These are phyloP conservation scores for Hanseniaspora pseudoguilliermondii DNA, from an alignment of 805 yeast species.

Conservation along the genomic window DNA sequence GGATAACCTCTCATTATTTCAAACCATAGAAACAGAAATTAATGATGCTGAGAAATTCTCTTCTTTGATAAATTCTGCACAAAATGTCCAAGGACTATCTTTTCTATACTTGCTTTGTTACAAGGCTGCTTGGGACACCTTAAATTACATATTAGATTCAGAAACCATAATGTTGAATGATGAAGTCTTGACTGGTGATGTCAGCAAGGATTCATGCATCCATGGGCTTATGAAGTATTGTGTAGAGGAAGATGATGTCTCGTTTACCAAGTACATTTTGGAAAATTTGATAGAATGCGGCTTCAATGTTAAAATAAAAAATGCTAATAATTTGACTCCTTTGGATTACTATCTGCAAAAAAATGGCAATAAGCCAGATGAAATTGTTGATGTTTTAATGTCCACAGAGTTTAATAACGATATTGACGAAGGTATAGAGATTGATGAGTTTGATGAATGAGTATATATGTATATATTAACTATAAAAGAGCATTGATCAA, in stretches of 20 bases:
- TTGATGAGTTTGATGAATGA: slow-evolving; percentile 20
- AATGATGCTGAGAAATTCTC: slow-evolving; percentile 29
- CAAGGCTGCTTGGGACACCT: slow-evolving; percentile 73
- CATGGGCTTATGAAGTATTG: slow-evolving; percentile 75
- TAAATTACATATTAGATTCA: slow-evolving; percentile 69
- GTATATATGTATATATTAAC: background rate
- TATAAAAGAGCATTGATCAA: slow-evolving; percentile 1
- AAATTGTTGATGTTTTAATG: slow-evolving; percentile 44
- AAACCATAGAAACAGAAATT: slow-evolving; percentile 38
- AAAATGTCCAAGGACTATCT: slow-evolving; percentile 66
- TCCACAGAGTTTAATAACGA: slow-evolving; percentile 60
- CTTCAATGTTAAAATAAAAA: slow-evolving; percentile 56
- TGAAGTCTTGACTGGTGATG: slow-evolving; percentile 31
- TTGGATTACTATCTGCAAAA: slow-evolving; percentile 41
- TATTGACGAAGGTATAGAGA: slow-evolving; percentile 26
- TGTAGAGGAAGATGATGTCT: slow-evolving; percentile 51
- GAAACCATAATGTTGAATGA: slow-evolving; percentile 27
- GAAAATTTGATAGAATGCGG: slow-evolving; percentile 87
- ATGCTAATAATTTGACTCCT: slow-evolving; percentile 59
- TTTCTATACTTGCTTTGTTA: slow-evolving; percentile 72
- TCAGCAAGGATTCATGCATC: slow-evolving; percentile 77
- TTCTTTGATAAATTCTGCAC: slow-evolving; percentile 51
- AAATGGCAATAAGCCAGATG: slow-evolving; percentile 38
- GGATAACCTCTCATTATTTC: slow-evolving; percentile 67
- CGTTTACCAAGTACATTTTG: slow-evolving; percentile 63